phyloP scores from a whole-genome alignment of 176 grass and related monocot genomes.

The Aechmea fasciata region DNA sequence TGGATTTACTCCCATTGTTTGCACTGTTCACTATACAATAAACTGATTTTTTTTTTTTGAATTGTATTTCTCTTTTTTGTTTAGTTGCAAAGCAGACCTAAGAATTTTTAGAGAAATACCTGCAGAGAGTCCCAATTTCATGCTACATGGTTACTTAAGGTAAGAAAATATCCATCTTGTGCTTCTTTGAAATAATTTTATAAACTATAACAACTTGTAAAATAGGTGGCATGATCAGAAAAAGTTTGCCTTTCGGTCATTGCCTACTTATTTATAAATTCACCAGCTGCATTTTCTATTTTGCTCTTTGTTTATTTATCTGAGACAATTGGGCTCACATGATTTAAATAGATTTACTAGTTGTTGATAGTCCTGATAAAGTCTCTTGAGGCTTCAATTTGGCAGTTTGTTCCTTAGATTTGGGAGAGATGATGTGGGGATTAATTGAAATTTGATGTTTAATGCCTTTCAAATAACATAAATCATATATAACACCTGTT shows the following conservation, averaged over 20 bases:
- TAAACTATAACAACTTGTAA: background rate
- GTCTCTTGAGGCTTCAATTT: no score
- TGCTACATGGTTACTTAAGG: constrained; percentile 43
- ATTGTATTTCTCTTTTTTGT: constrained; percentile 32
- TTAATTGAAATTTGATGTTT: no score
- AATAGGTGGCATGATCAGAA: background rate
- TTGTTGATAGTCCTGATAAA: no score
- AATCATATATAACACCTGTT: no score
- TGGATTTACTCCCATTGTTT: background rate
- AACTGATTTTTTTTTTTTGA: background rate
- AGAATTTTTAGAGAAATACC: constrained; percentile 53
- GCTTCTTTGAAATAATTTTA: constrained; percentile 1
- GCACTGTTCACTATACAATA: background rate
- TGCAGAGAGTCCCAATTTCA: constrained; percentile 23
- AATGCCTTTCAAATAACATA: no score
- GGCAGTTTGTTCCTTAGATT: no score
- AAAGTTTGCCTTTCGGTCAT: background rate
- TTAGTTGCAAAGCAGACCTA: constrained; percentile 65
- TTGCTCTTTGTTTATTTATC: no score
- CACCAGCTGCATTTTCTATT: no score
- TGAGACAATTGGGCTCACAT: no score
- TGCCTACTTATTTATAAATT: background rate
- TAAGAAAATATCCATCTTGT: constrained; percentile 21
- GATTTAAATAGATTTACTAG: no score
- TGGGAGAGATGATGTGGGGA: no score